phyloP scores from a whole-genome alignment of 768 basidiomycete genomes.

The Pulveroboletus sp. region DNA sequence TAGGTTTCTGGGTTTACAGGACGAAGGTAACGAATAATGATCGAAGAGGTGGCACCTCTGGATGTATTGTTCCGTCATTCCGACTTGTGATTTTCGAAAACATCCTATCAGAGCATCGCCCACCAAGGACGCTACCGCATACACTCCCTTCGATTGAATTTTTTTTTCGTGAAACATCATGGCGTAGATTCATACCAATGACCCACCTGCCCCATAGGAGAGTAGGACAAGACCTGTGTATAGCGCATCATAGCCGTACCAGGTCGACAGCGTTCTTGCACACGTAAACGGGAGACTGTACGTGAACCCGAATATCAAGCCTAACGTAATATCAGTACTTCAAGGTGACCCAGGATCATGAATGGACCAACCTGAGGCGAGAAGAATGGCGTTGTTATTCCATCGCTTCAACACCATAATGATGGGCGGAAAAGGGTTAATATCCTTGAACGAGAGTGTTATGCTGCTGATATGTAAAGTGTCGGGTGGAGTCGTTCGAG shows the following conservation, averaged over 20 bases:
- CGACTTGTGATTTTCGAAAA: conserved; percentile 38
- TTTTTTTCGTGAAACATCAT: background rate
- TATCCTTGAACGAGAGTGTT: conserved; percentile 57
- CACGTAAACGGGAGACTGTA: conserved; percentile 73
- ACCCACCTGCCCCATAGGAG: conserved; percentile 62
- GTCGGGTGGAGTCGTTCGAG: background rate
- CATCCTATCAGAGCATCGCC: conserved; percentile 51
- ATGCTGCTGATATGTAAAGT: conserved; percentile 31
- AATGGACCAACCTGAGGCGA: conserved; percentile 21
- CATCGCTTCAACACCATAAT: conserved; percentile 50
- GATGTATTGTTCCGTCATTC: conserved; percentile 44
- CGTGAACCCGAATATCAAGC: conserved; percentile 66
- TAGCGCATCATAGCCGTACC: conserved; percentile 66
- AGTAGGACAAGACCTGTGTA: conserved; percentile 76
- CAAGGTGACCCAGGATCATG: background rate
- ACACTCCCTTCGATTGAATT: conserved; percentile 38
- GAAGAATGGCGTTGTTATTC: conserved; percentile 65
- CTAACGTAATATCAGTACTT: conserved; percentile 33
- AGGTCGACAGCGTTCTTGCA: conserved; percentile 59
- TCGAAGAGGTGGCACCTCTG: conserved; percentile 54
- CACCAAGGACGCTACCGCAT: conserved; percentile 53
- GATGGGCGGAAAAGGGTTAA: conserved; percentile 69
- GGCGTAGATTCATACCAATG: background rate
- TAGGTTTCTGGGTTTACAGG: conserved; percentile 23
- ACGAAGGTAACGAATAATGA: background rate